Conservation (phyloP, 768 basidiomycete species). For the Tylopilus intermedius region DNA sequence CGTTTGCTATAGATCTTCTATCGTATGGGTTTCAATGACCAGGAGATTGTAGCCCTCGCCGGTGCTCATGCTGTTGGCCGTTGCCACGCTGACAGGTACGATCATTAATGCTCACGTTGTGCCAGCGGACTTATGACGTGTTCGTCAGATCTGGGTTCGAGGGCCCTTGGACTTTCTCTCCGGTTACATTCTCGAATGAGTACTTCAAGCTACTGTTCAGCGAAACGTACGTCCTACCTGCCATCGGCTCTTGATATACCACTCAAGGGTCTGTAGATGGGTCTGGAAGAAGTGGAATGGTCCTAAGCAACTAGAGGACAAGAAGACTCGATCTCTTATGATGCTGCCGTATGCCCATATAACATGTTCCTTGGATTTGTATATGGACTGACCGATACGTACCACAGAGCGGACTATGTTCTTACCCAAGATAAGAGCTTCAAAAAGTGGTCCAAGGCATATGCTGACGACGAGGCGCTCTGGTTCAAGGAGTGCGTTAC, state of each 20-base stretch:
- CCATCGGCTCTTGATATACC: background rate
- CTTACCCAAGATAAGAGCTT: constrained; percentile 88
- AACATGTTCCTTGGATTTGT: background rate
- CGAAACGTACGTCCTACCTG: constrained; percentile 55
- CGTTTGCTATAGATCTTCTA: constrained; percentile 50
- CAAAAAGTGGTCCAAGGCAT: constrained; percentile 82
- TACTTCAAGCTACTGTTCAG: constrained; percentile 81
- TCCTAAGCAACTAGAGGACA: constrained; percentile 91
- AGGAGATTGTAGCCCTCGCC: constrained; percentile 91
- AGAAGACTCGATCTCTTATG: constrained; percentile 84
- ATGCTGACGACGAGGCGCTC: constrained; percentile 76
- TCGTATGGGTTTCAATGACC: constrained; percentile 90
- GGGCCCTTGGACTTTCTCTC: constrained; percentile 95
- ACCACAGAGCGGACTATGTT: constrained; percentile 74
- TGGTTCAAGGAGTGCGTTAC: constrained; percentile 89
- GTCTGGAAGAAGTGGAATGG: constrained; percentile 95
- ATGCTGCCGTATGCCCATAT: constrained; percentile 77
- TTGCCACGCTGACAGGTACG: constrained; percentile 73
- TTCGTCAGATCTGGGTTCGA: constrained; percentile 64
- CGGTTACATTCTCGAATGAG: constrained; percentile 82
- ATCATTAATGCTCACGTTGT: background rate
- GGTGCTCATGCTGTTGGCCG: constrained; percentile 96
- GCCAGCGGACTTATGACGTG: background rate
- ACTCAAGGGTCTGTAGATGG: constrained; percentile 46
- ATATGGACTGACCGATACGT: background rate